A percentile compares a stretch with the other conserved stretches of the same genome.
phyloP scores from a whole-genome alignment of 2,329 filamentous ascomycete genomes.

The Arthroderma sp. region DNA sequence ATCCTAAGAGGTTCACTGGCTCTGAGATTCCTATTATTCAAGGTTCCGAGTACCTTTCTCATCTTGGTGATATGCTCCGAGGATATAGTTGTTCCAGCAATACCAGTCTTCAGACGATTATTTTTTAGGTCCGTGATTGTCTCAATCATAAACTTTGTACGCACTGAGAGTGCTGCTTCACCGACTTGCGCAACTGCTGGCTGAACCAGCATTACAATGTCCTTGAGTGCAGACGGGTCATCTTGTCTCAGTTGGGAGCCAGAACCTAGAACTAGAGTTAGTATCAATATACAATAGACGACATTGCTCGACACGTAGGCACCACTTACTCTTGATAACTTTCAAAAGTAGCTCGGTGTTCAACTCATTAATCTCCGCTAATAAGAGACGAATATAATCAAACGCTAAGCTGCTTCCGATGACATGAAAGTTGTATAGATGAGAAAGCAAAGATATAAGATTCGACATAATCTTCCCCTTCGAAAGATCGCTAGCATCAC shows the following conservation, averaged over 20 bases:
- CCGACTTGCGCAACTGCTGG: slow-evolving; percentile 56
- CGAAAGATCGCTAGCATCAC: slow-evolving; percentile 17
- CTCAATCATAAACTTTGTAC: slow-evolving; percentile 96
- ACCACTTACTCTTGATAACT: slow-evolving; percentile 54
- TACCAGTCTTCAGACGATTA: slow-evolving; percentile 70
- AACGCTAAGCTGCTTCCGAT: slow-evolving; percentile 74
- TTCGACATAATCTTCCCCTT: slow-evolving; percentile 57
- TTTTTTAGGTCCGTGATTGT: slow-evolving; percentile 91
- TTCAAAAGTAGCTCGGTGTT: slow-evolving; percentile 82
- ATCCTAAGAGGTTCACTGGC: slow-evolving; percentile 72
- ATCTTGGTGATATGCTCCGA: slow-evolving; percentile 77
- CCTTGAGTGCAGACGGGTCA: slow-evolving; percentile 75
- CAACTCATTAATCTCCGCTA: slow-evolving; percentile 63
- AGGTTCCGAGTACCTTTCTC: slow-evolving; percentile 71
- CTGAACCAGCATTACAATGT: slow-evolving; percentile 71
- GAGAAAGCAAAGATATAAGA: slow-evolving; percentile 66
- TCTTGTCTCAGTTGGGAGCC: slow-evolving; percentile 78
- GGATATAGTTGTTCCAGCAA: slow-evolving; percentile 56
- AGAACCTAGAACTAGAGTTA: slow-evolving; percentile 37
- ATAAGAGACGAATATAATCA: slow-evolving; percentile 72
- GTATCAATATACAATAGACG: slow-evolving; percentile 9
- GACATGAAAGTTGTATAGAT: slow-evolving; percentile 87
- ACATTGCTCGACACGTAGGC: not conserved
- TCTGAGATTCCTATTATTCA: slow-evolving; percentile 54
- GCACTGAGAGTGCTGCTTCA: slow-evolving; percentile 61